Base-by-base conservation (phyloP, 2,329 filamentous ascomycete genomes). In the Aureobasidium melanogenum region DNA sequence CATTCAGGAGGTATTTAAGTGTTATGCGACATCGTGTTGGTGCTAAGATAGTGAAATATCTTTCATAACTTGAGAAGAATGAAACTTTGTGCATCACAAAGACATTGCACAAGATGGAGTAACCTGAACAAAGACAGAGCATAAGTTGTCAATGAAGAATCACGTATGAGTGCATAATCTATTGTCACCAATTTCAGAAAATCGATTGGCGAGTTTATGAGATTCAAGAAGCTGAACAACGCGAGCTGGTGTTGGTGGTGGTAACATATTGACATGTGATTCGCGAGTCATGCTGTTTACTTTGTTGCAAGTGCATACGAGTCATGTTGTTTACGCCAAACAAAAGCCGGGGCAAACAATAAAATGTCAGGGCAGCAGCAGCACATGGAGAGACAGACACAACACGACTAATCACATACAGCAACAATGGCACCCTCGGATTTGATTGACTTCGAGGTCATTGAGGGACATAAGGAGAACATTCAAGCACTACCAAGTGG, bases 391-490 rank as follows among this genome's bases (percentile, higher is more conserved):
- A 43, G 38, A 2, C 10, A 55, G n/a, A 24, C 51, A 41, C 22
- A 19, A 43, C 38, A 43, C 32, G 34, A 55, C 51, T 43, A 55
- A 43, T 24, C 38, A 43, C 38, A 55, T 10, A 57, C 30, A 28
- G 39, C 32, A 58, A 30, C 22, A 17, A 72, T 71, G 70, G 68
- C 70, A 62, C 76, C 68, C 51, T 66, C 75, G 62, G 78, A 80
- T 67, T 71, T 80, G 26, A 77, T 80, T 68, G 76, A 79, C 77
- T 97, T 99, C 77, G 89, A 96, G 69, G 84, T 97, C 65, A 97
- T 99, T 76, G 94, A 99, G 77, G 85, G 84, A 50, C 92, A 97
- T 69, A 99, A 99, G 77, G 94, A 99, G 77, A 99, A 99, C 75
- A 97, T 99, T 61, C 92, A 97, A 75, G 87, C 91, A 24, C 82